These are phyloP conservation scores for Mycena alexandri DNA, from an alignment of 768 basidiomycete genomes.

Conservation along the genomic window DNA sequence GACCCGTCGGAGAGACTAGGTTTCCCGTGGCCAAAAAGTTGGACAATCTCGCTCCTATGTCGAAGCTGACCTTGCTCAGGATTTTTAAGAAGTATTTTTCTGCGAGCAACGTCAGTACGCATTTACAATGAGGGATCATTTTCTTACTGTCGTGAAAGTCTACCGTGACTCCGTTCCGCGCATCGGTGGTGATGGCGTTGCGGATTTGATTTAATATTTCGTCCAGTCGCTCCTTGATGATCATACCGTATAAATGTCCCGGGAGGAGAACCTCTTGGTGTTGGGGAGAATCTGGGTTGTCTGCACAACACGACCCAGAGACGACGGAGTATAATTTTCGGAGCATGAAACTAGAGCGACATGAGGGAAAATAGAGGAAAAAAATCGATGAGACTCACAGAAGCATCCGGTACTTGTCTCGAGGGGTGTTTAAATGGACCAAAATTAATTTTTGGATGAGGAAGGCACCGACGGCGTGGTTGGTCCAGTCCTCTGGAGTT, in stretches of 20 bases:
- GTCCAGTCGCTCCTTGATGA: slow-evolving; percentile 97
- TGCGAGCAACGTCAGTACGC: slow-evolving; percentile 44
- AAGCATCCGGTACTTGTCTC: slow-evolving; percentile 96
- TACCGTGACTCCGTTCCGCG: slow-evolving; percentile 81
- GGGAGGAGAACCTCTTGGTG: slow-evolving; percentile 98
- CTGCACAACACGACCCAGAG: slow-evolving; percentile 88
- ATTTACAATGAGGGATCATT: background rate
- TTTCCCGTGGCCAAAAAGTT: slow-evolving; percentile 99
- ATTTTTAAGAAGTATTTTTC: slow-evolving; percentile 87
- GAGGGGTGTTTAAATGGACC: slow-evolving; percentile 87
- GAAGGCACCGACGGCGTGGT: slow-evolving; percentile 84
- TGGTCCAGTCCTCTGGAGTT: slow-evolving; percentile 94
- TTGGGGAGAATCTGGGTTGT: slow-evolving; percentile 99
- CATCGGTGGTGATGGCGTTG: slow-evolving; percentile 76
- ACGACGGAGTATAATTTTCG: slow-evolving; percentile 94
- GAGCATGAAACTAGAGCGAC: slow-evolving; percentile 86
- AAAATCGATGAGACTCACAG: no score
- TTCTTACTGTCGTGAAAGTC: slow-evolving; percentile 90
- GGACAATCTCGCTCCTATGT: slow-evolving; percentile 89
- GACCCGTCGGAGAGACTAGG: slow-evolving; percentile 91
- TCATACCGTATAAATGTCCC: slow-evolving; percentile 93
- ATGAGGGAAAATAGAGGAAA: no score
- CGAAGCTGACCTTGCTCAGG: slow-evolving; percentile 84
- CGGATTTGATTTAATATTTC: slow-evolving; percentile 85
- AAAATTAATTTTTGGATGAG: slow-evolving; percentile 88